Base-by-base conservation (phyloP, 805 yeast species). In the Dipodascus geniculatus region DNA sequence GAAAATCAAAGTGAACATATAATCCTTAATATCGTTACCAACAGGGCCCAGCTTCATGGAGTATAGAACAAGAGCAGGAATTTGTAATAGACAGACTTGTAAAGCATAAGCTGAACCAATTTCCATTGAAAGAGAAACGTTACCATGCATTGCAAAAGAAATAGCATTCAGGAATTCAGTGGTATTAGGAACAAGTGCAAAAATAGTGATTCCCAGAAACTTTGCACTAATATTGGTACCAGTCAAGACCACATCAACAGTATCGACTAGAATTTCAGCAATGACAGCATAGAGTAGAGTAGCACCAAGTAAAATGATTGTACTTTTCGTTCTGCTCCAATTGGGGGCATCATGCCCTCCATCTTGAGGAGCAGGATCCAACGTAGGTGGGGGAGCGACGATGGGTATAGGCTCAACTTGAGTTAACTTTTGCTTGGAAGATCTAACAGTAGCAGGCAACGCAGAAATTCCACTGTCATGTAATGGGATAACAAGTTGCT, bases 41-140 rank as follows among this genome's bases (percentile, higher is more conserved):
- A 47, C 28, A 3, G 49, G 49, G 3, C 31, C 49, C n/a, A 23
- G 8, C n/a, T 22, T 22, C 31, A 47, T 23, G 6, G 51, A 49
- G 64, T 78, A 88, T 11, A 91, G 65, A 9, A 89, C 95, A 64
- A 93, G 76, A 1, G 93, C 82, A 0, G 99, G 99, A 50, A 93
- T 87, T 66, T 93, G 99, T 59, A 93, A 75, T 55, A 93, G 73
- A 61, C 96, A 91, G 16, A 93, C 99, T 68, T 93, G 99, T 55
- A 93, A 74, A 0, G 96, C 99, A 66, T 93, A 93, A 0, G 99
- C 99, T 57, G 95, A 83, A 56, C 99, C 99, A 68, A 93, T 93
- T 66, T 93, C 99, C 96, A 93, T 87, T 1, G 96, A 87, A 49
- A 93, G 73, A 0, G 99, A 96, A 53, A 93, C 96, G 60, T 93